A percentile compares a stretch with the other conserved stretches of the same genome.
phyloP scores from a whole-genome alignment of 805 yeast genomes.

The Hanseniaspora nectarophila region DNA sequence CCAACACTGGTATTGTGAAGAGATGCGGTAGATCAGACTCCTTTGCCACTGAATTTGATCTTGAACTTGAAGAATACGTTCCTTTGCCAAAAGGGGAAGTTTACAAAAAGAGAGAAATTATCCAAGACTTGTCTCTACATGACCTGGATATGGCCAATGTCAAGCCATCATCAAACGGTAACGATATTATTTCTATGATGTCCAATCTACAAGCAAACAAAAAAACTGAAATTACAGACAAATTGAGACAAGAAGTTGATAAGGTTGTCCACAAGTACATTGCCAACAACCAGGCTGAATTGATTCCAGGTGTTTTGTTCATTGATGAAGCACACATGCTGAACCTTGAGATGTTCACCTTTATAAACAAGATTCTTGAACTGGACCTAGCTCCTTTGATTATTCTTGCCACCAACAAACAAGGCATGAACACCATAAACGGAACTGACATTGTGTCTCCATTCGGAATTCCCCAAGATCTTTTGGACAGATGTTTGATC shows the following conservation, averaged over 20 bases:
- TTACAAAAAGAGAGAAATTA: constrained; percentile 93
- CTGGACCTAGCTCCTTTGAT: constrained; percentile 87
- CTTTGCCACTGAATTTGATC: constrained; percentile 93
- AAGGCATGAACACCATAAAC: constrained; percentile 78
- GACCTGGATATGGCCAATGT: constrained; percentile 95
- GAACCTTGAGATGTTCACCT: constrained; percentile 93
- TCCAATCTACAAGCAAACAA: constrained; percentile 92
- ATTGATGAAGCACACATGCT: constrained; percentile 98
- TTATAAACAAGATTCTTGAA: constrained; percentile 86
- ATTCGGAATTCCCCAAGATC: constrained; percentile 93
- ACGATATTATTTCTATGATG: constrained; percentile 90
- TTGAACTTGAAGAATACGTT: constrained; percentile 97
- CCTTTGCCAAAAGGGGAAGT: constrained; percentile 98
- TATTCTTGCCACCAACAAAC: constrained; percentile 84
- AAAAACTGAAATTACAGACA: constrained; percentile 94
- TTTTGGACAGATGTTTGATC: constrained; percentile 80
- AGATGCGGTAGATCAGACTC: constrained; percentile 98
- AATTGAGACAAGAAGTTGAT: constrained; percentile 83
- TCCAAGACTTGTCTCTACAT: constrained; percentile 92
- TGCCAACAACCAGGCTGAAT: constrained; percentile 95
- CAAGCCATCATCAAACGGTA: constrained; percentile 84
- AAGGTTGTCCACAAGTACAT: constrained; percentile 92
- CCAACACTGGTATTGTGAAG: constrained; percentile 94
- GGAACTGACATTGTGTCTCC: constrained; percentile 84
- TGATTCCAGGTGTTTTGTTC: constrained; percentile 93